These are phyloP conservation scores for Jasminum sambac DNA, from an alignment of 257 asterid genomes.

Conservation along the genomic window DNA sequence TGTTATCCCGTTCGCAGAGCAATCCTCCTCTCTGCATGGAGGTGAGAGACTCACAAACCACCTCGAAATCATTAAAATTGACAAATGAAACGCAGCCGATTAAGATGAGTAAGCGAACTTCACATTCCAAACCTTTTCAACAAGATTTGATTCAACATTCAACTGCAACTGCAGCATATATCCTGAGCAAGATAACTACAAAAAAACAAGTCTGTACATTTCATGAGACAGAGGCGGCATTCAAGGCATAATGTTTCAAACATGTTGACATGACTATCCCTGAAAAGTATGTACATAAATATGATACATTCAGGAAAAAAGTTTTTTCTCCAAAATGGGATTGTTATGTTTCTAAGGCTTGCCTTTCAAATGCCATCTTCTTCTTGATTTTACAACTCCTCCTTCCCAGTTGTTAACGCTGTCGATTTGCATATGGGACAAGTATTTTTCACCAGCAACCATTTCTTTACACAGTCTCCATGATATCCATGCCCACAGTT, in stretches of 20 bases:
- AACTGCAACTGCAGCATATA: neutral
- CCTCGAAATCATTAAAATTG: no score
- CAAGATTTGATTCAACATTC: neutral
- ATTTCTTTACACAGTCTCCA: constrained; percentile 61
- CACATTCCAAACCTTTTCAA: neutral
- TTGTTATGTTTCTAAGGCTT: constrained; percentile 17
- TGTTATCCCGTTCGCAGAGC: no score
- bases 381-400: constrained; percentile 33
- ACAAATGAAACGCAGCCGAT: no score
- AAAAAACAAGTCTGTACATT: constrained; percentile 55
- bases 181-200: constrained; percentile 1
- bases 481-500: constrained; percentile 81
- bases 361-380: constrained; percentile 12
- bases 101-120: neutral
- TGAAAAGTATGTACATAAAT: constrained; percentile 58
- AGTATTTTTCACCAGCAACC: constrained; percentile 63
- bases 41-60: no score
- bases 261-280: constrained; percentile 36
- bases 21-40: no score
- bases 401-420: constrained; percentile 45
- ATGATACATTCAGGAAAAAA: constrained; percentile 47
- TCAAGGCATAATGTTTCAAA: constrained; percentile 23
- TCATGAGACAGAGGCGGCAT: constrained; percentile 38
- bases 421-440: constrained; percentile 78
- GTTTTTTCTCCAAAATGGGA: constrained; percentile 26